Evolutionary conservation across 805 yeast genomes (phyloP), one percentile per base, ranked within the genome.

Genomic region (Hanseniaspora guilliermondii): DNA sequence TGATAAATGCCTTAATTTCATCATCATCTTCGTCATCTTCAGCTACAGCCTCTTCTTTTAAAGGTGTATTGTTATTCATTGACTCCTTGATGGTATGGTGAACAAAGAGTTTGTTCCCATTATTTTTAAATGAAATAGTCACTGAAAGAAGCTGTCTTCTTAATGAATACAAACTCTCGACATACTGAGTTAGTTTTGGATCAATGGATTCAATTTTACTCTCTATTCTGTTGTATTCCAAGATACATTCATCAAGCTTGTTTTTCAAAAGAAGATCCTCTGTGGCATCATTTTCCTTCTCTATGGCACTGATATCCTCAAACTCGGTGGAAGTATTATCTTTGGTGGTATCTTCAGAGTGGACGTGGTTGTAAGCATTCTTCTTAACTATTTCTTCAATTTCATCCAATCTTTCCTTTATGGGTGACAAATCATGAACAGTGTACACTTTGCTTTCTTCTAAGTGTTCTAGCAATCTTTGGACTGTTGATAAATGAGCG

Each of bases 401-500:
- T 60, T 87, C 94, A 46, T 70, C 72, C 56, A 93, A 71, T 58
- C 97, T 77, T 52, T 75, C 78, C 56, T 78, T 74, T 49, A 93
- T 85, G 1, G 96, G 95, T 57, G 73, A 71, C 59, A 88, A 75
- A 66, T 93, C 98, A 60, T 84, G 85, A 55, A 78, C 79, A 1
- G 97, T 88, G 67, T 82, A 91, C 21, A 86, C 87, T 54, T 80
- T 81, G 49, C 86, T 78, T 64, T 86, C 96, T 59, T 79, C 77
- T 58, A 91, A 71, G 68, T 91, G 97, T 59, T 80, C 85, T 60
- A 93, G 73, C 56, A 93, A 71, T 60, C 93, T 80, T 68, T 83
- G 83, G 21, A 93, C 95, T 0, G 97, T 87, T 41, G 88, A 76
- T 41, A 91, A 70, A 3, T 95, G 85, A 6, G 95, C 91, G 68